phyloP scores from a whole-genome alignment of 2,329 filamentous ascomycete species.

The Calonectria honghensis region DNA sequence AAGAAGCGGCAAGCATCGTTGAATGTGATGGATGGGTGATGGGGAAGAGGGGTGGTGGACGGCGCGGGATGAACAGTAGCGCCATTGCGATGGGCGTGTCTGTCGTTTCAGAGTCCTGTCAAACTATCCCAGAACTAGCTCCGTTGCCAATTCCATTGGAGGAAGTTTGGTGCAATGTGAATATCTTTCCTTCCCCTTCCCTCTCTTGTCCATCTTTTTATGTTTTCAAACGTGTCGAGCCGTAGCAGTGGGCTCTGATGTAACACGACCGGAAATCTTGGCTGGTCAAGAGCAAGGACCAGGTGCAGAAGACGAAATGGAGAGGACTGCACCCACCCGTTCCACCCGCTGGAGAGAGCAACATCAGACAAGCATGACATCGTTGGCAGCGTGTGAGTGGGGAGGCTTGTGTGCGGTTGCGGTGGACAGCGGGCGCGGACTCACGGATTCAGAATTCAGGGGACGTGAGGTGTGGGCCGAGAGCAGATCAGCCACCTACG shows the following conservation, averaged over 20 bases:
- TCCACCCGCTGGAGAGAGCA: slow-evolving; percentile 26
- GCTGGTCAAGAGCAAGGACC: neutral
- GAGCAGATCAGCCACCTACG: slow-evolving; percentile 50
- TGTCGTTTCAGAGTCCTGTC: slow-evolving; percentile 50
- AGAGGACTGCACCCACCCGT: slow-evolving; percentile 15
- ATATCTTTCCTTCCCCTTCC: neutral
- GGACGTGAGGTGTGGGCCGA: slow-evolving; percentile 42
- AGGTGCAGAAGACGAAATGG: neutral
- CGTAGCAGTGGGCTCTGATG: neutral
- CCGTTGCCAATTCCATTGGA: neutral
- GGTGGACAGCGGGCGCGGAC: slow-evolving; percentile 41
- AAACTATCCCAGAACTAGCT: slow-evolving; percentile 3
- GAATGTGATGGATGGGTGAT: slow-evolving; percentile 7
- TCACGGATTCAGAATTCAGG: slow-evolving; percentile 43
- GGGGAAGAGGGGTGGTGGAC: slow-evolving; percentile 24
- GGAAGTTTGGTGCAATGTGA: neutral
- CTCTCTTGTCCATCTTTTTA: neutral
- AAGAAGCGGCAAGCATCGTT: slow-evolving; percentile 4
- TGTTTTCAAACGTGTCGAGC: neutral
- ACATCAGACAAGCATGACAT: slow-evolving; percentile 34
- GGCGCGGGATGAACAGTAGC: slow-evolving; percentile 38
- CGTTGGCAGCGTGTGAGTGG: slow-evolving; percentile 32
- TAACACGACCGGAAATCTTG: neutral
- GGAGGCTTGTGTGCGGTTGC: slow-evolving; percentile 25
- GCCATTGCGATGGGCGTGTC: slow-evolving; percentile 49